A percentile compares a stretch with the other conserved stretches of the same genome.
Evolutionary conservation across 2,329 filamentous ascomycete species (phyloP).

Genomic region (Emergomyces orientalis): DNA sequence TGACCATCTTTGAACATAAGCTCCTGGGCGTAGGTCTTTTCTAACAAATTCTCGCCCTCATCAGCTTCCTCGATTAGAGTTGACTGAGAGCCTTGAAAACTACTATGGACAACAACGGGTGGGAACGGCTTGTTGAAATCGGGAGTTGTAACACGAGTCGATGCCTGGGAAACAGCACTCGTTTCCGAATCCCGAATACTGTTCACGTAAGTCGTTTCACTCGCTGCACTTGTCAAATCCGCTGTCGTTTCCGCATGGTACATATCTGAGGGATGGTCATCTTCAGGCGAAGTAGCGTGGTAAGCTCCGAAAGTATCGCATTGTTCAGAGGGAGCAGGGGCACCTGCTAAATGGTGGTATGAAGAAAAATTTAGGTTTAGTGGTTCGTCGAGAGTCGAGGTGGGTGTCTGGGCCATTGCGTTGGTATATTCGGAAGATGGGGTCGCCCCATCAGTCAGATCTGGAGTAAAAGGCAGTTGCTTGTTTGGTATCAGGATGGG

Average conservation of each 20-base stretch:
- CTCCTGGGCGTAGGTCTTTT: conserved; percentile 85
- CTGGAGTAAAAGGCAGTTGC: conserved; percentile 27
- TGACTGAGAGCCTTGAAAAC: conserved; percentile 53
- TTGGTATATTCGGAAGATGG: conserved; percentile 28
- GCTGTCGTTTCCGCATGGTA: conserved; percentile 53
- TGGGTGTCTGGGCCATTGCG: conserved; percentile 29
- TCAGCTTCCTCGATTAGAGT: conserved; percentile 67
- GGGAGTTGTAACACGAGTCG: conserved; percentile 80
- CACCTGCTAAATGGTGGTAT: conserved; percentile 12
- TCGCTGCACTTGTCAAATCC: conserved; percentile 66
- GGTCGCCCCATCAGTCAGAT: conserved; percentile 30
- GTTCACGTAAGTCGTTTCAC: conserved; percentile 67
- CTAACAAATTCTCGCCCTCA: conserved; percentile 72
- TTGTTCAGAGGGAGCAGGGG: conserved; percentile 22
- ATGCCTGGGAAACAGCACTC: conserved; percentile 70
- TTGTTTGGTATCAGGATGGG: conserved; percentile 37
- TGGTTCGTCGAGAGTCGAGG: conserved; percentile 20
- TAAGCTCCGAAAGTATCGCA: conserved; percentile 23
- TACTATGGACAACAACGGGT: conserved; percentile 59
- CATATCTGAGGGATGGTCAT: conserved; percentile 22
- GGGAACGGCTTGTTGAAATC: conserved; percentile 51
- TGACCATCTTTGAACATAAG: conserved; percentile 91
- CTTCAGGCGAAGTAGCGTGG: conserved; percentile 30
- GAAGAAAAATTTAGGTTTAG: conserved; percentile 13
- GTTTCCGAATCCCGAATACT: conserved; percentile 65